Evolutionary conservation across 1,284 basidiomycete species (phyloP).

Genomic region (Volvariella surrecta): DNA sequence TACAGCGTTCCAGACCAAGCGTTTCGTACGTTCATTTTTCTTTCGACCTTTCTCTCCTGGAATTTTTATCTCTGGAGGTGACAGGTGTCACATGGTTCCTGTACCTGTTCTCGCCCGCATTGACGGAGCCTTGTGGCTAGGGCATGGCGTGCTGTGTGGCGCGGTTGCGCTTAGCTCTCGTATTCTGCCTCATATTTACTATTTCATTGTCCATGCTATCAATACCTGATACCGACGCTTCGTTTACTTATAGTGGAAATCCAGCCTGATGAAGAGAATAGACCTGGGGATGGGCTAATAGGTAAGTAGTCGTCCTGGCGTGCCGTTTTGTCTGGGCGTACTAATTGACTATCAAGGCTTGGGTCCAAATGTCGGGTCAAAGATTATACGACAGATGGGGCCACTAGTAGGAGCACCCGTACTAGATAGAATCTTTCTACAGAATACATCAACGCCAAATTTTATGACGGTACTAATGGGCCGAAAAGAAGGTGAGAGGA

Average conservation of each 20-base stretch:
- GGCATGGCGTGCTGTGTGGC: too few species aligned
- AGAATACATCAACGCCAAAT: constrained; percentile 47
- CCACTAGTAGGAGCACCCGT: constrained; percentile 33
- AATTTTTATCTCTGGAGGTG: neutral
- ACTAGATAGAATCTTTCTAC: constrained; percentile 54
- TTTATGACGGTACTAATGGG: constrained; percentile 46
- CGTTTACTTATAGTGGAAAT: constrained; percentile 24
- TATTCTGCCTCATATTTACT: too few species aligned
- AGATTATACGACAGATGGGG: constrained; percentile 22
- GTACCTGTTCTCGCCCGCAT: too few species aligned
- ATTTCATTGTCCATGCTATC: too few species aligned
- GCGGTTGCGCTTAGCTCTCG: too few species aligned
- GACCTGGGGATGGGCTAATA: constrained; percentile 33
- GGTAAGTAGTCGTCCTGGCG: too few species aligned
- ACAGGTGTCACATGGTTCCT: too few species aligned
- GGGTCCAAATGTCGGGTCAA: constrained; percentile 40
- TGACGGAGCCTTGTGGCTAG: too few species aligned
- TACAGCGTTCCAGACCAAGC: constrained; percentile 49
- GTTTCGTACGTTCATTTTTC: constrained; percentile 38
- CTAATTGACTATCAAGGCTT: too few species aligned
- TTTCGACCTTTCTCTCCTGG: neutral
- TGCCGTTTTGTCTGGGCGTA: too few species aligned
- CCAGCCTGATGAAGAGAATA: constrained; percentile 19
- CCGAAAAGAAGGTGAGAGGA: constrained; percentile 28
- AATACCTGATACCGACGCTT: constrained; percentile 5